Evolutionary conservation across 164 flowering plant species (phyloP), one percentile per base, ranked within the genome.

Genomic region (Magnolia sinica): DNA sequence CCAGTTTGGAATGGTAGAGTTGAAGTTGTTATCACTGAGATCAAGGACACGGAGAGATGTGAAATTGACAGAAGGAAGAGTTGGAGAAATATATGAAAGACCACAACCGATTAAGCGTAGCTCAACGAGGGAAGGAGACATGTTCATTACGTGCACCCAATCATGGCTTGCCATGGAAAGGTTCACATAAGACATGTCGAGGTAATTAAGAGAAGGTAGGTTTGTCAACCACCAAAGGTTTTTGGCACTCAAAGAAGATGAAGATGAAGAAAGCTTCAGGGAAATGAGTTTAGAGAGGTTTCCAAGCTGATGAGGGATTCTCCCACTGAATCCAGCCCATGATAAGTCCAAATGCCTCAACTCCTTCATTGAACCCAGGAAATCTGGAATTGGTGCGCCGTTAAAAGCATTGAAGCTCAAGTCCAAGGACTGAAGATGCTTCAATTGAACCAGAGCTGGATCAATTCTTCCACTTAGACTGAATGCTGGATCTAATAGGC

Each of bases 301-400:
- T 50, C 77, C 71, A 51, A 75, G 71, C 31, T 24, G 37, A 3
- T 67, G 27, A 8, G 71, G 71, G 45, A 75, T 50, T n/a, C 10
- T 27, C 51, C 77, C 77, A 3, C 23, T 23, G 3, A 75, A 75
- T 3, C 58, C 45, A 2, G 71, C 22, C 13, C 18, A 6, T 2
- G 77, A 67, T 23, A 75, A 22, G 31, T 75, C 66, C 2, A 75
- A 59, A 66, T 75, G 50, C 18, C 59, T 45, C 20, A 75, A 27
- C 2, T 61, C 13, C 8, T 23, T 8, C 14, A 67, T 27, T 4
- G 77, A 66, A 75, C 77, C 71, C 29, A 75, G 11, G 69, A 66
- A 75, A 16, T 65, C 8, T n/a, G 77, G 77, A 49, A 75, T 67
- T 31, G 13, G 22, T 11, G 50, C n/a, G 19, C 58, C 55, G 7